Percentiles rank a stretch among this genome's conserved stretches.
phyloP scores from a whole-genome alignment of 169 alveolate species.

The Amoebophrya sp. region DNA sequence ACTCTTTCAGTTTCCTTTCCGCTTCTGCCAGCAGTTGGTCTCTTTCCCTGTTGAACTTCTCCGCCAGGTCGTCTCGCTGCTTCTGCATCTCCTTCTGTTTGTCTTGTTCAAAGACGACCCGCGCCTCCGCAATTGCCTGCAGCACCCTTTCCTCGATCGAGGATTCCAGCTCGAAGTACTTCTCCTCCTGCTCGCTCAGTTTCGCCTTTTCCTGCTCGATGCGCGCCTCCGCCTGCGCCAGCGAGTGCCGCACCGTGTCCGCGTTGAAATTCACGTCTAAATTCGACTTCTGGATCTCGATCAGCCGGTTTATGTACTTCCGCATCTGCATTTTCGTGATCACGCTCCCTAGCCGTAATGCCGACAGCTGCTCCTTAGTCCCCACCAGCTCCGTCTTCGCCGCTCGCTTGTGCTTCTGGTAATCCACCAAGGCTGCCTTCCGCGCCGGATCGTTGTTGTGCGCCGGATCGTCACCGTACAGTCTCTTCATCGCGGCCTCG shows the following conservation, averaged over 20 bases:
- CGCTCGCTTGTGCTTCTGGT: neutral
- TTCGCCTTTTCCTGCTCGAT: neutral
- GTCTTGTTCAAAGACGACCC: neutral
- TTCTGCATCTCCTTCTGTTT: neutral
- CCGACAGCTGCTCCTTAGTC: neutral
- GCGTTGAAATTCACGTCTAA: neutral
- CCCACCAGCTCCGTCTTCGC: neutral
- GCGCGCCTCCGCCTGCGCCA: neutral
- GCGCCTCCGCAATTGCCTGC: neutral
- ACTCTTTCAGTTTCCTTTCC: neutral
- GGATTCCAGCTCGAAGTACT: neutral
- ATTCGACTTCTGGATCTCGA: neutral
- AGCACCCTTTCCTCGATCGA: neutral
- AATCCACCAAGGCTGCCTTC: neutral
- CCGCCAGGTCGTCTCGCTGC: neutral
- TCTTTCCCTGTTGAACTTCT: neutral
- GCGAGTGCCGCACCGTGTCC: neutral
- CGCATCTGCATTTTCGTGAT: neutral
- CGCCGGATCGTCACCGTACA: neutral
- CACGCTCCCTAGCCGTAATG: neutral
- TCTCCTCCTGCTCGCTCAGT: neutral
- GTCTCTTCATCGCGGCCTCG: too few relatives aligned
- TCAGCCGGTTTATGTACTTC: neutral
- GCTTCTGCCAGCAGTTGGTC: neutral
- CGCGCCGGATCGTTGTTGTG: neutral